A percentile compares a stretch with the other conserved stretches of the same genome.
These are phyloP conservation scores for Dipteronia dyeriana DNA, from an alignment of 345 rosid genomes.

Conservation along the genomic window DNA sequence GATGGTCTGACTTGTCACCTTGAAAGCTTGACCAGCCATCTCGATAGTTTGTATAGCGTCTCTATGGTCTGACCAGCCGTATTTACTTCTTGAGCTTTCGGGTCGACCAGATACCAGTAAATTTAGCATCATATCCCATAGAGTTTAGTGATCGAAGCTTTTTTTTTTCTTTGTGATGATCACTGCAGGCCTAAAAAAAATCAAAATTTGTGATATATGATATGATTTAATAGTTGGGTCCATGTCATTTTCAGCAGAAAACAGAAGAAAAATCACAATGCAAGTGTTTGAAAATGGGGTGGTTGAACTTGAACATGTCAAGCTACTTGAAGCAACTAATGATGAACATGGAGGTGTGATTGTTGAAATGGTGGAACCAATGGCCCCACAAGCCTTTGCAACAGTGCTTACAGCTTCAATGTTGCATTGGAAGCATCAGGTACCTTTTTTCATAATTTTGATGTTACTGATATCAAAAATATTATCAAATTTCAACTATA, in stretches of 20 bases:
- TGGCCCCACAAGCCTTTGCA: constrained; percentile 46
- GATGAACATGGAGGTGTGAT: constrained; percentile 62
- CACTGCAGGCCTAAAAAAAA: neutral
- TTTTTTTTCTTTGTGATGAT: neutral
- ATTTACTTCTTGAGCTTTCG: too few species aligned
- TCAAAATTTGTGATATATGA: neutral
- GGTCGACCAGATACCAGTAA: too few species aligned
- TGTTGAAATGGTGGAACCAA: constrained; percentile 55
- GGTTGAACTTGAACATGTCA: constrained; percentile 18
- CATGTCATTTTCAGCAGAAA: neutral
- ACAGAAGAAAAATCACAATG: neutral
- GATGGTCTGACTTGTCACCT: too few species aligned
- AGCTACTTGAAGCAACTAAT: constrained; percentile 44
- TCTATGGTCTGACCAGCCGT: too few species aligned
- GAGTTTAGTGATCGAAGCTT: neutral
- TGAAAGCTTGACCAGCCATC: too few species aligned
- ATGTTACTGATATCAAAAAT: too few species aligned
- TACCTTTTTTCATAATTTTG: constrained; percentile 8
- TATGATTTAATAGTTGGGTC: neutral
- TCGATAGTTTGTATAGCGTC: too few species aligned
- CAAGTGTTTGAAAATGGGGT: constrained; percentile 34
- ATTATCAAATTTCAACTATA: too few species aligned
- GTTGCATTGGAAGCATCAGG: constrained; percentile 57
- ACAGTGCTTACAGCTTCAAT: constrained; percentile 44
- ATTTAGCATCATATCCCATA: too few species aligned